Evolutionary conservation across 345 rosid species (phyloP), one percentile per base, ranked within the genome.

Genomic region (Hypericum perforatum): DNA sequence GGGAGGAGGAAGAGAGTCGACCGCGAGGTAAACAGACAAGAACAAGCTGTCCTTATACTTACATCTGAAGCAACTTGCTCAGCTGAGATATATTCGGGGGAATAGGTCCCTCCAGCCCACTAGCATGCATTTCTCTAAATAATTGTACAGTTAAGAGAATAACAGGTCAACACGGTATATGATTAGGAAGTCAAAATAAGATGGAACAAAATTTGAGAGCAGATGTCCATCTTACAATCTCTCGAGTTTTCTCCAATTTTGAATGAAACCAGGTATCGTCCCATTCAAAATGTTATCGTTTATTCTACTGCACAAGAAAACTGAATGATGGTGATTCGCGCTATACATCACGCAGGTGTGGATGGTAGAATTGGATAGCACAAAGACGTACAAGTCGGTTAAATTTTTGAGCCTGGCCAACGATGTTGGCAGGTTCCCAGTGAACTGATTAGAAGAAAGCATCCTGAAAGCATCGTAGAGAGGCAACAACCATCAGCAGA

Each of bases 251-350:
- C 60, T 66, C 80, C 88, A 86, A 62, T 69, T 84, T 49, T 73
- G 71, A 5, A 86, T 61, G 63, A 76, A 84, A 63, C 58, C 70
- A 1, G 94, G 95, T 43, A 84, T 78, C 12, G 70, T 73, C 53
- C 94, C 95, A 32, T 54, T 82, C 61, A 90, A 71, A 63, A 63
- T 66, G 71, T 86, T 90, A 63, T 86, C 97, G 16, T 78, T 82
- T 43, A 86, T 72, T 67, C 77, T 73, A 43, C 97, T 90, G 83
- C 78, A 75, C 49, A 41, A 37, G 51, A 46, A 51, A 65, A 65
- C 11, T 56, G 55, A 38, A 53, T 16, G 49, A 14, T 63, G 66
- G 65, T 63, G 14, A 46, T 12, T 22, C 16, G n/a, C n/a, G n/a
- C n/a, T 7, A 38, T 5, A 40, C 38, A 59, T 54, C 12, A 36